Evolutionary conservation across 495 filamentous ascomycete genomes (phyloP).

Genomic region (Baudoinia panamericana): DNA sequence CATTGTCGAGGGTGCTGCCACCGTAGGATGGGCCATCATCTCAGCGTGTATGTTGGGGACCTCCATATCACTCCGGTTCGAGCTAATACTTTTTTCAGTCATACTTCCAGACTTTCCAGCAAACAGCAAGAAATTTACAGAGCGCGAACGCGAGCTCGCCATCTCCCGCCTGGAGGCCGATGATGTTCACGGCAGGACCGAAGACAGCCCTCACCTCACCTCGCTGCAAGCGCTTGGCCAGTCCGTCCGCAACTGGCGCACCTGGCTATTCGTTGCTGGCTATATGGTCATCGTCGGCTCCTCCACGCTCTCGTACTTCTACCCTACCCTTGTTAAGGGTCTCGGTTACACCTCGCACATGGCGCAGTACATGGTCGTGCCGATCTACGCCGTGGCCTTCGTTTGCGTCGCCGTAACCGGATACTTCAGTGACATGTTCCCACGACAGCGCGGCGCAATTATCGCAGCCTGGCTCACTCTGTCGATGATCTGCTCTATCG

Average conservation of each 20-base stretch:
- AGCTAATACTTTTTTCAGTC: too few species aligned
- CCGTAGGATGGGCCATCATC: conserved; percentile 36
- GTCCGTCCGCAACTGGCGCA: conserved; percentile 26
- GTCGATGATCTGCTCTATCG: conserved; percentile 32
- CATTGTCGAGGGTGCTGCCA: conserved; percentile 30
- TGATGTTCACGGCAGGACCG: conserved; percentile 7
- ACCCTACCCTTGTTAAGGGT: conserved; percentile 37
- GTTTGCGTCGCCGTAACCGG: conserved; percentile 28
- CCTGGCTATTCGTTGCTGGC: conserved; percentile 25
- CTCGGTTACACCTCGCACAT: conserved; percentile 34
- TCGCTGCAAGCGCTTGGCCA: conserved; percentile 24
- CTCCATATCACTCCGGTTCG: too few species aligned
- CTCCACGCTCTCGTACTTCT: conserved; percentile 39
- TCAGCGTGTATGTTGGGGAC: too few species aligned
- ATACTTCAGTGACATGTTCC: conserved; percentile 29
- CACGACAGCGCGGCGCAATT: conserved; percentile 25
- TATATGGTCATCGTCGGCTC: conserved; percentile 29
- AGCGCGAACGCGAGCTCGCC: conserved; percentile 26
- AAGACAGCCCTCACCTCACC: conserved; percentile 1
- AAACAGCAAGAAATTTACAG: conserved; percentile 30
- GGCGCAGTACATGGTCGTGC: conserved; percentile 30
- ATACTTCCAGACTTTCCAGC: conserved; percentile 44
- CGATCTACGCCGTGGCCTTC: conserved; percentile 36
- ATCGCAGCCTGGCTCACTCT: conserved; percentile 32
- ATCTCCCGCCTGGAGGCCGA: conserved; percentile 25